A percentile compares a stretch with the other conserved stretches of the same genome.
phyloP scores from a whole-genome alignment of 1,284 basidiomycete species.

The Cryptococcus sp. region DNA sequence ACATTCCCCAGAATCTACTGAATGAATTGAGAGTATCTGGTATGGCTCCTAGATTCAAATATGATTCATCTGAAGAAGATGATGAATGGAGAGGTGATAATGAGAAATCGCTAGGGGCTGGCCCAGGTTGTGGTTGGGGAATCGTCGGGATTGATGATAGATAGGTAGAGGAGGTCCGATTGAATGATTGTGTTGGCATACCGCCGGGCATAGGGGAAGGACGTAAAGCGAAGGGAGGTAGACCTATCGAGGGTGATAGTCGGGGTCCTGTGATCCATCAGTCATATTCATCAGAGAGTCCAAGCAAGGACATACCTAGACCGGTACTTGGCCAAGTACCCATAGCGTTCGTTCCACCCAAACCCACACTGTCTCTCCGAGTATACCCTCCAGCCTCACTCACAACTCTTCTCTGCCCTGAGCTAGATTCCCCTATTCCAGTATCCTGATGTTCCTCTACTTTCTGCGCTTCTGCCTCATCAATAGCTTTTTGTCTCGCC shows the following conservation, averaged over 20 bases:
- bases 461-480: no score
- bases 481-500: neutral
- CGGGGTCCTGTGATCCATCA: neutral
- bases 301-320: neutral
- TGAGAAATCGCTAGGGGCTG: slow-evolving; percentile 5
- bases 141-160: neutral
- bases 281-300: neutral
- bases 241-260: neutral
- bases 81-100: slow-evolving; percentile 33
- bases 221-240: slow-evolving; percentile 2
- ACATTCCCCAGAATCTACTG: slow-evolving; percentile 46
- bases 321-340: neutral
- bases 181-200: neutral
- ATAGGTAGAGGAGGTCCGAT: neutral
- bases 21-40: slow-evolving; percentile 45
- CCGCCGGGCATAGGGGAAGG: slow-evolving; percentile 1
- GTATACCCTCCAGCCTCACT: neutral
- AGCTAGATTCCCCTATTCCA: neutral
- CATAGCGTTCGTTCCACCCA: neutral
- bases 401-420: neutral
- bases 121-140: neutral
- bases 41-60: slow-evolving; percentile 27
- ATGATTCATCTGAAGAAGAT: slow-evolving; percentile 36
- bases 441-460: neutral
- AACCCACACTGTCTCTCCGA: neutral